A percentile compares a stretch with the other conserved stretches of the same genome.
phyloP scores from a whole-genome alignment of 2,329 filamentous ascomycete genomes.

The Xylaria sp. region DNA sequence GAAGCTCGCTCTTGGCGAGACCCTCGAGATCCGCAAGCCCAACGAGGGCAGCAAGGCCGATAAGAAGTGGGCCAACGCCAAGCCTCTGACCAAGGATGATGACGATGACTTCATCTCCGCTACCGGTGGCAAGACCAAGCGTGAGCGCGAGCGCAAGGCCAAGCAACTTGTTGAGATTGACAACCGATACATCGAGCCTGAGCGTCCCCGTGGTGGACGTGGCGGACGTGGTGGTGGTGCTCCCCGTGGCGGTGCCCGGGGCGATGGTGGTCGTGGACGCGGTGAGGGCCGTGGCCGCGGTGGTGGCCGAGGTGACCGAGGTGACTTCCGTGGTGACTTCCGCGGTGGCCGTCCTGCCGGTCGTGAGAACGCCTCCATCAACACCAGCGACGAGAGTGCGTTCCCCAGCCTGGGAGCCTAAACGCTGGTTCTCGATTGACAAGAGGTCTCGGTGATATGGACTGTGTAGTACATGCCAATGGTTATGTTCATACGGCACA shows the following conservation, averaged over 20 bases:
- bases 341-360: conserved; percentile 55
- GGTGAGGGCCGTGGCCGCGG: conserved; percentile 59
- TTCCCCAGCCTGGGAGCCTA: conserved; percentile 72
- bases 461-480: conserved; percentile 32
- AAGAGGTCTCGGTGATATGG: conserved; percentile 30
- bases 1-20: conserved; percentile 75
- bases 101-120: conserved; percentile 82
- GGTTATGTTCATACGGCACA: conserved; percentile 34
- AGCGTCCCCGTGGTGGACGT: conserved; percentile 67
- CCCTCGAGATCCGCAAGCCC: conserved; percentile 81
- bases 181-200: conserved; percentile 80
- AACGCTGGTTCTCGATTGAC: conserved; percentile 31
- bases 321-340: conserved; percentile 55
- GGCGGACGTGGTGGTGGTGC: conserved; percentile 62
- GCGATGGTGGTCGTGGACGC: conserved; percentile 57
- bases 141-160: conserved; percentile 89
- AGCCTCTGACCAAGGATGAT: conserved; percentile 73
- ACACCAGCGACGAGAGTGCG: conserved; percentile 67
- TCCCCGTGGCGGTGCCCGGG: conserved; percentile 55
- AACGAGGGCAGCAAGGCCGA: conserved; percentile 90
- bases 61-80: conserved; percentile 94
- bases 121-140: conserved; percentile 79
- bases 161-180: conserved; percentile 93
- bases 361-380: conserved; percentile 62
- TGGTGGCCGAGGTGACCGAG: conserved; percentile 54